Evolutionary conservation across 441 rosid species (phyloP).

Genomic region (Euphorbia schlechtendalii): DNA sequence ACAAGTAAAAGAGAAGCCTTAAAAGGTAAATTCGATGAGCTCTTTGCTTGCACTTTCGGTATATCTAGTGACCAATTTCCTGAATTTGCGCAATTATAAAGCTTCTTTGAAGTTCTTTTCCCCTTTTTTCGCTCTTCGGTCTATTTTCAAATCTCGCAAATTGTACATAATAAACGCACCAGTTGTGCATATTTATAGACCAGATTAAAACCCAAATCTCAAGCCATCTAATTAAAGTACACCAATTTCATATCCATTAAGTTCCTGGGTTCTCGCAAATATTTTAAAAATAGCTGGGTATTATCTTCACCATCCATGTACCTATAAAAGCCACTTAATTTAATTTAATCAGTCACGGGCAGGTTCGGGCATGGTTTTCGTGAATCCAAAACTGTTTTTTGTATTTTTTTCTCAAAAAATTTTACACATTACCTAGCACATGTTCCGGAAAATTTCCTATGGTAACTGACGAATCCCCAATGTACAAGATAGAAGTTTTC

Average conservation of each 20-base stretch:
- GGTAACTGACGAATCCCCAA: too few species aligned
- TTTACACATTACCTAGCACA: too few species aligned
- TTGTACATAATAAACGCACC: neutral
- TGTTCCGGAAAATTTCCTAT: too few species aligned
- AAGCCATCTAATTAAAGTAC: neutral
- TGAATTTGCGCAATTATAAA: constrained; percentile 19
- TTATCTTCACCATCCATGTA: too few species aligned
- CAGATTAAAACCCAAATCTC: constrained; percentile 13
- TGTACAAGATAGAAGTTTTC: too few species aligned
- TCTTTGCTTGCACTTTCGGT: constrained; percentile 16
- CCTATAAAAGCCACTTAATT: too few species aligned
- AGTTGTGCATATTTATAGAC: neutral
- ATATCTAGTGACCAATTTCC: constrained; percentile 28
- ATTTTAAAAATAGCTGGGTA: too few species aligned
- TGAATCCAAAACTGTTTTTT: too few species aligned
- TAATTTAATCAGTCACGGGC: too few species aligned
- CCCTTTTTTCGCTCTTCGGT: neutral
- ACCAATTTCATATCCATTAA: neutral
- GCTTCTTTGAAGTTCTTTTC: constrained; percentile 17
- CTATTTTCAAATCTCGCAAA: neutral
- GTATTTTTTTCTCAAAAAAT: too few species aligned
- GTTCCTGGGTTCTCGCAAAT: neutral
- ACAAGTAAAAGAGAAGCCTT: neutral
- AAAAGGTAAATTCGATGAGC: constrained; percentile 10
- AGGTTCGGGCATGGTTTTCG: too few species aligned